Base-by-base conservation (phyloP, 2,329 filamentous ascomycete genomes). In the Coniochaeta ligniaria region DNA sequence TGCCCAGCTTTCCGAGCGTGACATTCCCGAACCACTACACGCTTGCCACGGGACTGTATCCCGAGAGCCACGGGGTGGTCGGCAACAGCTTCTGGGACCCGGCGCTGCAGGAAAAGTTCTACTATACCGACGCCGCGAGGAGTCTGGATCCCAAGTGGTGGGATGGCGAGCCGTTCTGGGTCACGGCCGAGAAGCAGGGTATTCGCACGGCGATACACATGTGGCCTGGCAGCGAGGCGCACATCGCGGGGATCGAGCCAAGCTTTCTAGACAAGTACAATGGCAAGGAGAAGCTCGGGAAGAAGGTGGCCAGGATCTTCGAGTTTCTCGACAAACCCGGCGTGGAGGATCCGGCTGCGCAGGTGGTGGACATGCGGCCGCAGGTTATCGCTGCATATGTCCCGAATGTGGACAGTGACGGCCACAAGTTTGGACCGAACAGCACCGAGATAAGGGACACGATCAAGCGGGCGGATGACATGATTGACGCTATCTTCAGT, bases 21-120 rank as follows among this genome's bases (percentile, higher is more conserved):
- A 99, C 95, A 0, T 99, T 99, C 68, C 95, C 95, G 14, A 94
- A 98, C 68, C 95, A 98, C 73, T 97, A 94, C 73, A 97, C 94
- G 0, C 79, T 98, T 41, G 91, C 92, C 0, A 98, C 95, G 0
- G 95, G 95, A 0, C 76, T 98, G 28, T 92, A 98, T 67, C 95
- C 95, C 0, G 94, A 98, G 74, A 88, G 88, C 61, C 95, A 99
- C 70, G 95, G 95, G 0, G 82, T 99, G 3, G 93, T 99, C 0
- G 91, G 92, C 6, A 99, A 99, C 71, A 90, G 86, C 0, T 99
- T 99, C 72, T 99, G 91, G 90, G 95, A 98, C 69, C 90, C 91
- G 0, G 78, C 80, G 0, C 71, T 92, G 12, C 64, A 89, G 67
- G 87, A 89, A 62, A 89, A 96, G 65, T 99, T 99, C 76, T 92